Conservation (phyloP, 495 filamentous ascomycete genomes). For the Neurospora cerealis region DNA sequence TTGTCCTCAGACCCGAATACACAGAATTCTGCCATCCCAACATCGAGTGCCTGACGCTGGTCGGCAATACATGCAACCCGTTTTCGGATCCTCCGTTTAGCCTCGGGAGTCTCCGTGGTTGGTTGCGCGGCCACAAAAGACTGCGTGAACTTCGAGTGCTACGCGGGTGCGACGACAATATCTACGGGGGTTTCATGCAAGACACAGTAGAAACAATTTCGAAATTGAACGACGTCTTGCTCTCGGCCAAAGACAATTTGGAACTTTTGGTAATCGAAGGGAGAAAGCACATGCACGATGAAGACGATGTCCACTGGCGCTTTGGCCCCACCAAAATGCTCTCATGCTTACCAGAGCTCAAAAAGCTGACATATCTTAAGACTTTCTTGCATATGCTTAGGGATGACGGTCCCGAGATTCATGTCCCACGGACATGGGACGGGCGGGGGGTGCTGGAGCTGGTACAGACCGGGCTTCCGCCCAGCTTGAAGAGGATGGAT, state of each 20-base stretch:
- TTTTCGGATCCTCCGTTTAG: no score
- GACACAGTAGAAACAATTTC: no score
- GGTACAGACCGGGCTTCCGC: background rate
- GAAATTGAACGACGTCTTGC: background rate
- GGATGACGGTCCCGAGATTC: background rate
- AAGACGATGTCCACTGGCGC: background rate
- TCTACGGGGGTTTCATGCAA: background rate
- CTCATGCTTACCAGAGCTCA: background rate
- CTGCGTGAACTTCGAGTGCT: background rate
- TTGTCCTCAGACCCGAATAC: background rate
- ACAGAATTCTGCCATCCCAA: background rate
- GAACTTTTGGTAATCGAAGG: background rate
- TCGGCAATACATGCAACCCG: no score
- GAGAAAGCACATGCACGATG: background rate
- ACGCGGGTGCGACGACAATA: background rate
- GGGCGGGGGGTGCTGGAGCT: background rate
- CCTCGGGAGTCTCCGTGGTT: background rate
- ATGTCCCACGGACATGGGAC: background rate
- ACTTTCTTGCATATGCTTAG: background rate
- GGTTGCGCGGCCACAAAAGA: background rate
- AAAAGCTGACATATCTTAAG: background rate
- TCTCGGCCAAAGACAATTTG: background rate
- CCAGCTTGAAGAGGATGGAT: background rate
- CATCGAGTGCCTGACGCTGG: background rate
- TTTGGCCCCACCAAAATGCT: background rate